These are phyloP conservation scores for Hanseniaspora thailandica DNA, from an alignment of 805 yeast species.

Conservation along the genomic window DNA sequence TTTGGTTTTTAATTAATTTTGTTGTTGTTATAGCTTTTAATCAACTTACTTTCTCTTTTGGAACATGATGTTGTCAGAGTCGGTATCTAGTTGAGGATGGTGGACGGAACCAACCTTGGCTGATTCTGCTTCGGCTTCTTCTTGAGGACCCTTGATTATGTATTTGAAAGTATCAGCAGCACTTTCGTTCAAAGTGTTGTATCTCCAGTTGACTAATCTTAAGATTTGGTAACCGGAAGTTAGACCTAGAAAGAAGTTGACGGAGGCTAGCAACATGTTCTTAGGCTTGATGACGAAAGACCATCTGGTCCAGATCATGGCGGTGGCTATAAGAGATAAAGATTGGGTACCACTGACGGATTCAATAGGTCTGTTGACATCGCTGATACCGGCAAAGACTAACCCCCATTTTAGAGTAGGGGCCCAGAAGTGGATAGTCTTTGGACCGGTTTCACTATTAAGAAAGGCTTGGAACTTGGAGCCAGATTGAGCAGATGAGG, in stretches of 20 bases:
- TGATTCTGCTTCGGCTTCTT: neutral
- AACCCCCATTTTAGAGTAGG: slow-evolving; percentile 71
- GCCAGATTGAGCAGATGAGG: neutral
- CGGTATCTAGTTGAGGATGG: slow-evolving; percentile 8
- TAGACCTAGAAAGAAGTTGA: slow-evolving; percentile 80
- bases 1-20: neutral
- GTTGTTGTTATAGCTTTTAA: neutral
- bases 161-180: slow-evolving; percentile 45
- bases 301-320: slow-evolving; percentile 97
- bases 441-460: slow-evolving; percentile 87
- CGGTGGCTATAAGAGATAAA: slow-evolving; percentile 73
- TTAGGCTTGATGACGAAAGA: slow-evolving; percentile 84
- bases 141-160: slow-evolving; percentile 38
- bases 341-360: slow-evolving; percentile 65
- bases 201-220: slow-evolving; percentile 61
- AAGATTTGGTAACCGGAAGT: slow-evolving; percentile 78
- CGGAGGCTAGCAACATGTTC: slow-evolving; percentile 78
- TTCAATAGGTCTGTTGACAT: slow-evolving; percentile 82
- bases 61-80: slow-evolving; percentile 2
- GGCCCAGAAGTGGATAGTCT: slow-evolving; percentile 95
- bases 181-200: slow-evolving; percentile 45
- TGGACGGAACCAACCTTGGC: slow-evolving; percentile 5
- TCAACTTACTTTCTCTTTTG: slow-evolving; percentile 11
- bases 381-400: slow-evolving; percentile 84
- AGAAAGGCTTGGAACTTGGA: slow-evolving; percentile 58